phyloP scores from a whole-genome alignment of 2,329 filamentous ascomycete genomes.

The Sporothrix variecibatus region DNA sequence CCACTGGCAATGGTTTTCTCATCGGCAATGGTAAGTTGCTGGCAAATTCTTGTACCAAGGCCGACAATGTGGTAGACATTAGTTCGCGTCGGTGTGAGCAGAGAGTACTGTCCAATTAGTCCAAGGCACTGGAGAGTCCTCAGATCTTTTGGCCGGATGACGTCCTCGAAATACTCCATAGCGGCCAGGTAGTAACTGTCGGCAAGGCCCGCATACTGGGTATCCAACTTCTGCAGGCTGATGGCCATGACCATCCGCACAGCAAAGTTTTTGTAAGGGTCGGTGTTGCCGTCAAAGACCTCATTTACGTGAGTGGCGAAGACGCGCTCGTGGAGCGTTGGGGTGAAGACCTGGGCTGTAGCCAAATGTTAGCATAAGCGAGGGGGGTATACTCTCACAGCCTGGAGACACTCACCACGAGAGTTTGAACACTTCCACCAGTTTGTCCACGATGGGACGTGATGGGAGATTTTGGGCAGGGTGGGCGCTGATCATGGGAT shows the following conservation, averaged over 20 bases:
- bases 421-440: conserved; percentile 85
- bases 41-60: conserved; percentile 81
- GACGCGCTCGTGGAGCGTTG: conserved; percentile 79
- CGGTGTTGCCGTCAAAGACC: conserved; percentile 73
- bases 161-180: conserved; percentile 77
- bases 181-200: conserved; percentile 95
- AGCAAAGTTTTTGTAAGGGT: conserved; percentile 85
- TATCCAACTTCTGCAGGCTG: conserved; percentile 87
- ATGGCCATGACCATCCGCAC: conserved; percentile 92
- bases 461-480: conserved; percentile 76
- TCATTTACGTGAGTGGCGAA: conserved; percentile 76
- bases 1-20: conserved; percentile 80
- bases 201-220: conserved; percentile 86
- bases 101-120: conserved; percentile 85
- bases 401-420: conserved; percentile 62
- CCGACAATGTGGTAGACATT: conserved; percentile 93
- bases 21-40: conserved; percentile 83
- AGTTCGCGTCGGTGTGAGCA: conserved; percentile 87
- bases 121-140: conserved; percentile 88
- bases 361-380: not conserved
- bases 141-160: conserved; percentile 85
- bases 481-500: conserved; percentile 84
- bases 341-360: conserved; percentile 82
- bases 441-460: conserved; percentile 69
- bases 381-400: not conserved